Evolutionary conservation across 2,329 filamentous ascomycete genomes (phyloP), one percentile per base, ranked within the genome.

Genomic region (Aspergillus oerlinghausenensis): DNA sequence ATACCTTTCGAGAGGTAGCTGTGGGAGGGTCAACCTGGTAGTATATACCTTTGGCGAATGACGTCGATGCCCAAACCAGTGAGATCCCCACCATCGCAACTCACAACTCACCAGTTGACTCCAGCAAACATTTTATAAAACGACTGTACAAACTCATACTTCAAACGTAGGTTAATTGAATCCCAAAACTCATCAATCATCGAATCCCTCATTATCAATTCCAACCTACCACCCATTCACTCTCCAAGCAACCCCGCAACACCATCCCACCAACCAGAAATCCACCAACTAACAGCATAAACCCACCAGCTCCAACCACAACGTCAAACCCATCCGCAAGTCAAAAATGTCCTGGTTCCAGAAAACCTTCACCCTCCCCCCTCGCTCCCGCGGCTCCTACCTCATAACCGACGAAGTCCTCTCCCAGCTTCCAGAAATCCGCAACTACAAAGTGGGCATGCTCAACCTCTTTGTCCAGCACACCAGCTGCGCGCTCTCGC

Each of bases 391-490:
- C 59, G 94, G 94, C 72, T 90, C 86, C 53, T 97, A 97, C 78
- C 88, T 97, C 58, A 83, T 97, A 67, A 97, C 93, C 51, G 85
- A 92, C 72, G 80, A 87, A 52, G 83, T 97, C 55, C 65, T 85
- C 26, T 78, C 80, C 51, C 79, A 86, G 57, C 77, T 97, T 0
- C 92, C 93, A 3, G 92, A 97, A 75, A 83, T 97, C 62, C 80
- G 81, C 57, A 73, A 84, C 63, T 96, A 96, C 83, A 93, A 93
- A 73, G 84, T 94, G 65, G 92, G 92, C 48, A 77, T 96, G 59
- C 78, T 97, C 60, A 87, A 96, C 73, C 82, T 99, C 49, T 99
- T 97, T 74, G 82, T 97, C 54, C 93, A 99, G 77, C 94, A 99
- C 77, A 99, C 94, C 4, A 91, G 86, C 68, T 96, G 92, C 75